These are phyloP conservation scores for Aspergillus campestris DNA, from an alignment of 495 filamentous ascomycete genomes.

Conservation along the genomic window DNA sequence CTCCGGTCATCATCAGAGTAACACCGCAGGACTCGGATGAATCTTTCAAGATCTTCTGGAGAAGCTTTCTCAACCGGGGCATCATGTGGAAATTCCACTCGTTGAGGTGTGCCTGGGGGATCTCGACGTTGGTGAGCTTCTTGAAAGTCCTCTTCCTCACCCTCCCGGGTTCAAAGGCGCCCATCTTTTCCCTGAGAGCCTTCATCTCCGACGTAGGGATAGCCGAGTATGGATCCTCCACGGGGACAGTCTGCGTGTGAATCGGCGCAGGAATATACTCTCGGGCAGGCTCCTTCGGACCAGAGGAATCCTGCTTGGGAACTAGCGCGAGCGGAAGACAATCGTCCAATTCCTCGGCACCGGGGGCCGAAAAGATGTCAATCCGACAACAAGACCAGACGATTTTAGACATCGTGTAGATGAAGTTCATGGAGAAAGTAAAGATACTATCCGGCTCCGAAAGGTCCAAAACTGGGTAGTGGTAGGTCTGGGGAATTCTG, in stretches of 20 bases:
- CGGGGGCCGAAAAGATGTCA: slow-evolving; percentile 38
- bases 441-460: slow-evolving; percentile 40
- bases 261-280: slow-evolving; percentile 9
- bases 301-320: slow-evolving; percentile 26
- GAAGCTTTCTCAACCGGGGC: slow-evolving; percentile 60
- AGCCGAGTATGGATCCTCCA: slow-evolving; percentile 14
- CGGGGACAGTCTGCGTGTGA: slow-evolving; percentile 11
- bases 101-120: slow-evolving; percentile 54
- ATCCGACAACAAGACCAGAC: slow-evolving; percentile 36
- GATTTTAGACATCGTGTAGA: slow-evolving; percentile 40
- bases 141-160: slow-evolving; percentile 37
- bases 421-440: slow-evolving; percentile 41
- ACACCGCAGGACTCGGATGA: slow-evolving; percentile 63
- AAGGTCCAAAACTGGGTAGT: slow-evolving; percentile 40
- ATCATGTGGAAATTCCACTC: slow-evolving; percentile 66
- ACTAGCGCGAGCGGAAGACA: slow-evolving; percentile 38
- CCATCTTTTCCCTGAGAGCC: slow-evolving; percentile 16
- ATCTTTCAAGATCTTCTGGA: slow-evolving; percentile 53
- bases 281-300: slow-evolving; percentile 14
- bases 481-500: slow-evolving; percentile 37
- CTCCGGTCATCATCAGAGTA: slow-evolving; percentile 65
- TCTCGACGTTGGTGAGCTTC: slow-evolving; percentile 36
- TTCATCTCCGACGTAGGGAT: slow-evolving; percentile 20
- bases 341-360: slow-evolving; percentile 37
- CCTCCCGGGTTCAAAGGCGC: slow-evolving; percentile 18